Conservation (phyloP, 129 eudicot species). For the carrot (Daucus carota) region DNA sequence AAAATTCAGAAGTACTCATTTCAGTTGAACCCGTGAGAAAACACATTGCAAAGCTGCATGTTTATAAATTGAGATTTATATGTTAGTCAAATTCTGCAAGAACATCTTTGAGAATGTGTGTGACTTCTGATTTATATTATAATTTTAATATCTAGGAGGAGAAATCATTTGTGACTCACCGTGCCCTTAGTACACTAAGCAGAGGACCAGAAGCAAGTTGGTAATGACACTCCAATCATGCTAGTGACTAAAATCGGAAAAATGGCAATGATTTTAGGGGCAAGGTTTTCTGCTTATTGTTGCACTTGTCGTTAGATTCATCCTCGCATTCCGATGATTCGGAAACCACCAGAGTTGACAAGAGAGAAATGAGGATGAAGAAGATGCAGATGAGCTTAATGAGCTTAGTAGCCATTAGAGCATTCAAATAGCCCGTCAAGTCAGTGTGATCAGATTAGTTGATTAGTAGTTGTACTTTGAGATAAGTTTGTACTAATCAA, state of each 20-base stretch:
- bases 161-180: slow-evolving; percentile 29
- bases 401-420: slow-evolving; percentile 8
- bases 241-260: slow-evolving; percentile 30
- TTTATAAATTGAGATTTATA: background rate
- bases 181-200: slow-evolving; percentile 50
- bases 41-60: background rate
- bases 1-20: background rate
- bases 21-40: background rate
- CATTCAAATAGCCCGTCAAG: background rate
- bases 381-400: slow-evolving; percentile 2
- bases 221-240: slow-evolving; percentile 29
- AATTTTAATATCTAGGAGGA: background rate
- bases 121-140: background rate
- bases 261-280: slow-evolving; percentile 29
- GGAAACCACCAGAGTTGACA: slow-evolving; percentile 5
- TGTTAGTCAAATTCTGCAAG: background rate
- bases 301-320: slow-evolving; percentile 12
- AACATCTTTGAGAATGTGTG: background rate
- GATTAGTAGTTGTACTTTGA: background rate
- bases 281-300: slow-evolving; percentile 21
- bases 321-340: slow-evolving; percentile 17
- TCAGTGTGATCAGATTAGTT: background rate
- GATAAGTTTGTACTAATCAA: background rate
- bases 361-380: slow-evolving; percentile 10
- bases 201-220: too few species aligned